Conservation (phyloP, 2,329 filamentous ascomycete species). For the Penicillium sclerotigenum region DNA sequence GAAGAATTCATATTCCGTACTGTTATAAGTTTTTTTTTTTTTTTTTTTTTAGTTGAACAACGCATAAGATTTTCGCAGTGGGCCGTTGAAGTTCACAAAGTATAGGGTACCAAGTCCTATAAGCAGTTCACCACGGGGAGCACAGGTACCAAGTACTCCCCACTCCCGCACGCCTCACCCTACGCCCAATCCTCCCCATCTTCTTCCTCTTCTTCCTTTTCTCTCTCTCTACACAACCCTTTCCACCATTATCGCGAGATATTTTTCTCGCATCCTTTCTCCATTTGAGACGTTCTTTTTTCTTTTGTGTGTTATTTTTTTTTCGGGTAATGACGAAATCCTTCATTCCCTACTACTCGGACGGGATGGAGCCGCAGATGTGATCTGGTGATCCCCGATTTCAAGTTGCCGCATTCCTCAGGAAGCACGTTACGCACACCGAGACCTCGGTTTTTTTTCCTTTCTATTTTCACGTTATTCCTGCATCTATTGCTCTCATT, state of each 20-base stretch:
- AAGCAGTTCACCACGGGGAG: not conserved
- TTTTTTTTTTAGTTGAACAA: conserved; percentile 14
- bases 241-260: conserved; percentile 15
- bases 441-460: conserved; percentile 17
- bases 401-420: conserved; percentile 25
- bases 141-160: conserved; percentile 14
- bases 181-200: conserved; percentile 15
- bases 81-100: conserved; percentile 6
- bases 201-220: conserved; percentile 9
- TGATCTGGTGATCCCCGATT: conserved; percentile 27
- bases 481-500: conserved; percentile 16
- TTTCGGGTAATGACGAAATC: conserved; percentile 20
- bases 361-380: conserved; percentile 26
- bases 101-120: conserved; percentile 13
- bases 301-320: conserved; percentile 18
- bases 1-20: not conserved
- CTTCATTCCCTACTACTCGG: conserved; percentile 17
- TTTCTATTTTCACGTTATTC: not conserved
- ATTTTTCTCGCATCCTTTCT: conserved; percentile 4
- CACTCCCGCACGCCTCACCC: conserved; percentile 4
- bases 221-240: conserved; percentile 11
- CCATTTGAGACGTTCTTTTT: conserved; percentile 10
- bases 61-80: conserved; percentile 13
- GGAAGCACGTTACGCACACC: conserved; percentile 10
- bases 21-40: not conserved